These are phyloP conservation scores for Cryphonectria radicalis DNA, from an alignment of 2,329 filamentous ascomycete genomes.

Conservation along the genomic window DNA sequence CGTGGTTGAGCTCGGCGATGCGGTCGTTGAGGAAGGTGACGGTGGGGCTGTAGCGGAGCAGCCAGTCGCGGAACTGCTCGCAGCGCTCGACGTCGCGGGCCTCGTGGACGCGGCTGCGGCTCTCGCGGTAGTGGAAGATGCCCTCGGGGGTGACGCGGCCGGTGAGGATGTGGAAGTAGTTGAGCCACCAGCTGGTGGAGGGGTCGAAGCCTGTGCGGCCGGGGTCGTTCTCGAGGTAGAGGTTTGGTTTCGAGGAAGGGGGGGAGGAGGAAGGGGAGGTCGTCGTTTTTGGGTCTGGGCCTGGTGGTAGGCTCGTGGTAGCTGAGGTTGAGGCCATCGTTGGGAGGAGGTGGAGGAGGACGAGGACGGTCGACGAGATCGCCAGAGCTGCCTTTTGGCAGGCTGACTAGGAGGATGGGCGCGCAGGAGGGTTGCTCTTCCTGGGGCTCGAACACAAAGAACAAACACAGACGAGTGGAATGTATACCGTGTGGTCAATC, in stretches of 20 bases:
- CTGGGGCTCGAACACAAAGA: not conserved
- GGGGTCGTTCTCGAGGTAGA: slow-evolving; percentile 60
- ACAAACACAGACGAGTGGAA: too few relatives aligned
- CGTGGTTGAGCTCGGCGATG: slow-evolving; percentile 76
- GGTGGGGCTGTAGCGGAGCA: slow-evolving; percentile 81
- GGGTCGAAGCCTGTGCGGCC: slow-evolving; percentile 67
- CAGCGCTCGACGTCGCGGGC: slow-evolving; percentile 78
- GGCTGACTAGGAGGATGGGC: not conserved
- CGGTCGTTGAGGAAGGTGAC: slow-evolving; percentile 87
- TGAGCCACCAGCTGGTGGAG: slow-evolving; percentile 70
- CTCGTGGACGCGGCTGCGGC: slow-evolving; percentile 76
- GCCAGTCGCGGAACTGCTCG: slow-evolving; percentile 81
- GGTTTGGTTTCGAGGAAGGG: slow-evolving; percentile 30
- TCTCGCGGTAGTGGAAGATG: slow-evolving; percentile 75
- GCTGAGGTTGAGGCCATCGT: slow-evolving; percentile 30
- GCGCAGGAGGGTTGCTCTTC: not conserved
- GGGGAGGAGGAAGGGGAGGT: slow-evolving; percentile 13
- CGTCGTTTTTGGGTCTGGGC: slow-evolving; percentile 14
- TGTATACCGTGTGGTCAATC: not conserved
- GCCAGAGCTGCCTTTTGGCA: not conserved
- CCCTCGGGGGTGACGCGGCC: slow-evolving; percentile 73
- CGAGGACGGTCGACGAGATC: not conserved
- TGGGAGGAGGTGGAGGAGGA: slow-evolving; percentile 6
- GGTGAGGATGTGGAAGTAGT: slow-evolving; percentile 82
- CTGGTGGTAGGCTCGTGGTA: slow-evolving; percentile 14